Evolutionary conservation across 192 early-diverging fungal species (phyloP), one percentile per base, ranked within the genome.

Genomic region (Mortierella antarctica): DNA sequence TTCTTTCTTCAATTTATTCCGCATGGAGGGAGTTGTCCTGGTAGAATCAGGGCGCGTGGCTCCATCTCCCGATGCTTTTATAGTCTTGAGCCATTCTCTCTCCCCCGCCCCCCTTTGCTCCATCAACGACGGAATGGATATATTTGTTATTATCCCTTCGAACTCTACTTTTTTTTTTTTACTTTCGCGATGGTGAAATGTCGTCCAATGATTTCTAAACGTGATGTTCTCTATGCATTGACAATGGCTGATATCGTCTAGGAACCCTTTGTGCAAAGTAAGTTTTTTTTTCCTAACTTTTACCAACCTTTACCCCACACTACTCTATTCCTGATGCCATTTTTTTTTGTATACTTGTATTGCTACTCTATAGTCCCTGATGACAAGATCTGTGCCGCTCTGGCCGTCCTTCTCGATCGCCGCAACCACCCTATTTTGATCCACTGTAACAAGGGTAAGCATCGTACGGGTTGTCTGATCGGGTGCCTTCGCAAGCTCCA

Each of bases 391-490:
- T 84, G 83, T 64, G 86, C 78, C 14, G 89, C 89, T 1, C 62
- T 90, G 31, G 87, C 89, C 4, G 87, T 84, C 23, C 83, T 90
- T 12, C 65, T 90, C 71, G 92, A 95, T 64, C 81, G 77, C 14
- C 83, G 92, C 40, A 95, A 95, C 51, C 93, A 95, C 63, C 93
- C 93, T 12, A 91, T 99, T 51, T 71, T 99, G 50, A 93, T 99
- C 9, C 97, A 99, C 72, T 99, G 97, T 78, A 98, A 99, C 80
- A 97, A 98, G 82, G 98, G 98, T 58, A 98, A 98, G 88, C 95
- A 99, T 76, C 90, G 98, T n/a, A 96, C 97, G 7, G 98, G 96
- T 2, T 99, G 98, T 78, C 71, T 99, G 42, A 91, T 99, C 47
- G 98, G 97, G 7, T 98, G 96, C 54, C 85, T 99, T 65, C 84